Evolutionary conservation across 2,329 filamentous ascomycete species (phyloP).

Genomic region (Aspergillus sp.): DNA sequence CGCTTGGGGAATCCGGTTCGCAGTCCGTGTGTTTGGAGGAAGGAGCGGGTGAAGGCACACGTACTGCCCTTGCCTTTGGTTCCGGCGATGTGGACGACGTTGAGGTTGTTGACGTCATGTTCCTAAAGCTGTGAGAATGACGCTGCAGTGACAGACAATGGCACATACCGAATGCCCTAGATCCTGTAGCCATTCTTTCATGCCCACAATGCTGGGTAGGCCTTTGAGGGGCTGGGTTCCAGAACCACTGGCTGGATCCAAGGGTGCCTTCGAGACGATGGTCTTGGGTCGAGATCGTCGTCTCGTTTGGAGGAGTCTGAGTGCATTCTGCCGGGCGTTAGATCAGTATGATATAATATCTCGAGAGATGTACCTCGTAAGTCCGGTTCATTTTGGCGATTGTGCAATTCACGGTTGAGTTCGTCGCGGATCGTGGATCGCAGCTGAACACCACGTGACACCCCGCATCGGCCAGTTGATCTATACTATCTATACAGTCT

Average conservation of each 20-base stretch:
- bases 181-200: constrained; percentile 26
- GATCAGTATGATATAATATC: neutral
- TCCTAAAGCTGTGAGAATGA: constrained; percentile 13
- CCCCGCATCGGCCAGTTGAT: too few species aligned
- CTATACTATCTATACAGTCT: too few species aligned
- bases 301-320: constrained; percentile 17
- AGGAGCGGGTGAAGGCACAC: constrained; percentile 53
- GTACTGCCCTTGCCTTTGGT: constrained; percentile 76
- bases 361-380: constrained; percentile 4
- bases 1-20: constrained; percentile 21
- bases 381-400: constrained; percentile 4
- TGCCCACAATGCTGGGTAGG: constrained; percentile 24
- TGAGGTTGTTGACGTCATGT: constrained; percentile 54
- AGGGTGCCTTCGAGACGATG: neutral
- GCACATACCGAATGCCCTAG: constrained; percentile 25
- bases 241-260: neutral
- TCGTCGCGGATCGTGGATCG: too few species aligned
- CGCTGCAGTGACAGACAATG: too few species aligned
- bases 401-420: too few species aligned
- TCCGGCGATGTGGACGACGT: constrained; percentile 66
- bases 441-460: too few species aligned
- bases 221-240: constrained; percentile 13
- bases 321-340: constrained; percentile 14
- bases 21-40: constrained; percentile 45
- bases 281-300: constrained; percentile 13